A percentile compares a stretch with the other conserved stretches of the same genome.
Evolutionary conservation across 352 stramenopile species (phyloP).

Genomic region (Globisporangium splendens): DNA sequence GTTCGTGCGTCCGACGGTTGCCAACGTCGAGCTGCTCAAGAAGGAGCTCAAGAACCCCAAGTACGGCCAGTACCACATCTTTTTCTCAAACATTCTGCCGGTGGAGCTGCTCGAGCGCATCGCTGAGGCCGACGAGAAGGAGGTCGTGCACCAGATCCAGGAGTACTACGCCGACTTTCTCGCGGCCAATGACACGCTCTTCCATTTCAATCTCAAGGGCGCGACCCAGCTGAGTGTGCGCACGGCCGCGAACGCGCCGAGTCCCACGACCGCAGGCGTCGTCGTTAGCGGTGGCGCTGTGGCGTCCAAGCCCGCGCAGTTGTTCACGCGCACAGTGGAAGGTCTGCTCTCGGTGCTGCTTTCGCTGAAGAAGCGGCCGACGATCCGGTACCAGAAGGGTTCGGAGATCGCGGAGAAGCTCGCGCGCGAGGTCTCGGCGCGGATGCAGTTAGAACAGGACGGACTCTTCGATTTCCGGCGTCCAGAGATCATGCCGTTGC

Average conservation of each 20-base stretch:
- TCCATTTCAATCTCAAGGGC: conserved; percentile 93
- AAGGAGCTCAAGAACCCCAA: conserved; percentile 92
- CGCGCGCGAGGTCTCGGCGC: conserved; percentile 90
- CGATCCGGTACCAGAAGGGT: conserved; percentile 94
- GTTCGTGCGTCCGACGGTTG: conserved; percentile 92
- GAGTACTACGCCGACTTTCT: conserved; percentile 99
- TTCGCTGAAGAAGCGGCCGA: conserved; percentile 94
- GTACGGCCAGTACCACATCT: conserved; percentile 99
- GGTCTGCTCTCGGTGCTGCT: conserved; percentile 94
- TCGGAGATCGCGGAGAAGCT: conserved; percentile 92
- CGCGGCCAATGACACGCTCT: conserved; percentile 97
- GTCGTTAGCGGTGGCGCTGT: conserved; percentile 28
- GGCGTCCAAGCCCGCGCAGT: conserved; percentile 34
- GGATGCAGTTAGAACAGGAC: conserved; percentile 92
- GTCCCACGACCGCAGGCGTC: conserved; percentile 41
- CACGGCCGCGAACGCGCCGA: conserved; percentile 17
- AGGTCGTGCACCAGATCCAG: conserved; percentile 94
- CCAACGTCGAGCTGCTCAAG: conserved; percentile 90
- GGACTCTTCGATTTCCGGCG: conserved; percentile 97
- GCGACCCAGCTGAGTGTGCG: conserved; percentile 52
- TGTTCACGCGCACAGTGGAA: conserved; percentile 93
- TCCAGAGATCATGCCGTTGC: conserved; percentile 68
- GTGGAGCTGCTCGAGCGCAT: conserved; percentile 93
- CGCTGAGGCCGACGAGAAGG: conserved; percentile 93
- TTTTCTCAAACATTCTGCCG: conserved; percentile 97